Evolutionary conservation across 2,329 filamentous ascomycete genomes (phyloP).

Genomic region (Aspergillus thermomutatus): DNA sequence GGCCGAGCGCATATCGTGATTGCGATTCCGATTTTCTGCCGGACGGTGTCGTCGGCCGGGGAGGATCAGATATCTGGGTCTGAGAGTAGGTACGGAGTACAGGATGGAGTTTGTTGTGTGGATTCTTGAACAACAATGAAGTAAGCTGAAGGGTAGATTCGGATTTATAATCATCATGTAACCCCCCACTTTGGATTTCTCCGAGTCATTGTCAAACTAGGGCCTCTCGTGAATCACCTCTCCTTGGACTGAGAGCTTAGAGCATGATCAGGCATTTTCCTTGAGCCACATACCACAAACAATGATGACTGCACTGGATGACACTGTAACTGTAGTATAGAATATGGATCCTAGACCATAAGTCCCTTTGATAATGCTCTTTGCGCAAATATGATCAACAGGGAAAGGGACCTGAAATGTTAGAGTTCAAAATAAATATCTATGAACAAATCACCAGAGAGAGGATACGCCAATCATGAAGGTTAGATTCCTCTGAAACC

Average conservation of each 20-base stretch:
- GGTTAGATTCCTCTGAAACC: neutral
- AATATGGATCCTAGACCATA: too few relatives aligned
- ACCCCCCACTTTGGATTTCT: neutral
- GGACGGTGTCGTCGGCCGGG: neutral
- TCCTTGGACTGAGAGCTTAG: too few relatives aligned
- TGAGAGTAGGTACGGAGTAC: too few relatives aligned
- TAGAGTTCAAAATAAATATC: neutral
- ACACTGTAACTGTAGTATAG: neutral
- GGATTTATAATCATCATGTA: neutral
- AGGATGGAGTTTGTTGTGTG: neutral
- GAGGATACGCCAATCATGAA: slow-evolving; percentile 2
- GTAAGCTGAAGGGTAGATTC: neutral
- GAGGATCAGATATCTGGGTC: neutral
- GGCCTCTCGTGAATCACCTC: neutral
- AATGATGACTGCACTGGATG: neutral
- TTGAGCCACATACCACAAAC: neutral
- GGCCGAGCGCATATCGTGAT: neutral
- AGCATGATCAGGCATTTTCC: neutral
- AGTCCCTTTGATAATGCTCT: too few relatives aligned
- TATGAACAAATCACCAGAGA: neutral
- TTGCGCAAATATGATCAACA: neutral
- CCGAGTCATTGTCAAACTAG: neutral
- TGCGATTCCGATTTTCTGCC: neutral
- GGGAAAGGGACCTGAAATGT: neutral
- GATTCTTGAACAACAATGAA: neutral